Percentiles rank a stretch among this genome's conserved stretches.
phyloP scores from a whole-genome alignment of 768 basidiomycete species.

The Scleroderma citrinum region DNA sequence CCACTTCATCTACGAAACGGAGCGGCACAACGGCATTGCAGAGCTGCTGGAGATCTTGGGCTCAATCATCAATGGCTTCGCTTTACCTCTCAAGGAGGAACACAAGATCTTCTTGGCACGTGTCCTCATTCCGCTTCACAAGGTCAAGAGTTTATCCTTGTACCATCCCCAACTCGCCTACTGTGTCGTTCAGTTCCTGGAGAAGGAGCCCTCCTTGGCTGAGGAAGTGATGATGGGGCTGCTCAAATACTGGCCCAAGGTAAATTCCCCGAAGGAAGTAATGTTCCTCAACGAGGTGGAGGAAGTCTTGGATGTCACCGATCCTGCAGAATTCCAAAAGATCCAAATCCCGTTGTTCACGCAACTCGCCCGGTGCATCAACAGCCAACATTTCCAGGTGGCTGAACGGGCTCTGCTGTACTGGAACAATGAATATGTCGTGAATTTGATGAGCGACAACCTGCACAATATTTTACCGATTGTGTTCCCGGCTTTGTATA shows the following conservation, averaged over 20 bases:
- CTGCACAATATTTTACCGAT: constrained; percentile 84
- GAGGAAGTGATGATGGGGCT: constrained; percentile 96
- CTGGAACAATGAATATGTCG: constrained; percentile 99
- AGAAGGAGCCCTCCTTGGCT: constrained; percentile 88
- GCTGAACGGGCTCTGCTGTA: constrained; percentile 95
- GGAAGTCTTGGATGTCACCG: constrained; percentile 97
- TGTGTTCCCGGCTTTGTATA: constrained; percentile 94
- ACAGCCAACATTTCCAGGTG: constrained; percentile 99
- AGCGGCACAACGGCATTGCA: constrained; percentile 98
- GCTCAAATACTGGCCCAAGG: constrained; percentile 98
- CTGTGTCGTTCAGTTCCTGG: constrained; percentile 97
- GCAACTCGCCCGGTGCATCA: constrained; percentile 94
- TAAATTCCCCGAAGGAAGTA: constrained; percentile 98
- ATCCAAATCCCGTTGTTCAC: constrained; percentile 89
- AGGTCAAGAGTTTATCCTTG: constrained; percentile 94
- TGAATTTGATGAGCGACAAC: constrained; percentile 98
- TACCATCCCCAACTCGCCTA: constrained; percentile 99
- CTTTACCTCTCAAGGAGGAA: constrained; percentile 95
- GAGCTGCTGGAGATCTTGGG: constrained; percentile 97
- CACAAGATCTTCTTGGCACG: constrained; percentile 97
- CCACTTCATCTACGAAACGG: constrained; percentile 97
- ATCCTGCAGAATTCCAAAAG: constrained; percentile 94
- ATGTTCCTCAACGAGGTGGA: constrained; percentile 99
- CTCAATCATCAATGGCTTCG: constrained; percentile 99
- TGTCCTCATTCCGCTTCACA: constrained; percentile 92